A percentile compares a stretch with the other conserved stretches of the same genome.
These are phyloP conservation scores for Aspergillus sp. DNA, from an alignment of 2,329 filamentous ascomycete genomes.

Conservation along the genomic window DNA sequence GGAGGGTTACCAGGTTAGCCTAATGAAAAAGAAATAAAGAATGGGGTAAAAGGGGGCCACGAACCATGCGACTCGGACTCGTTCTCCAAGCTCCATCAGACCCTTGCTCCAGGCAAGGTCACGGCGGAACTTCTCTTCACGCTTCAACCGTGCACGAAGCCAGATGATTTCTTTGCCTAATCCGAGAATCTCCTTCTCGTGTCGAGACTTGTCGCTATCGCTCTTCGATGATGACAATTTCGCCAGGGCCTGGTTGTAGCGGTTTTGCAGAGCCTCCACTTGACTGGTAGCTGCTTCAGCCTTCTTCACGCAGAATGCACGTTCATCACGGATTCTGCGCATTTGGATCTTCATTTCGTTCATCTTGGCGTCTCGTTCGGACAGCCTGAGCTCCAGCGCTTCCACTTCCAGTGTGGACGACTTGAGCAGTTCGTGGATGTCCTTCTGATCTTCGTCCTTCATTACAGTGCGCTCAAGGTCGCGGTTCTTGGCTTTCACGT, in stretches of 20 bases:
- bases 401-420: constrained; percentile 46
- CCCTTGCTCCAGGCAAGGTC: constrained; percentile 82
- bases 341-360: constrained; percentile 52
- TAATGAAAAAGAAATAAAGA: constrained; percentile 1
- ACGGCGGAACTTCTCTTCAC: constrained; percentile 70
- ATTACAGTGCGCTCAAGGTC: constrained; percentile 45
- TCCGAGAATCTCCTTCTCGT: constrained; percentile 64
- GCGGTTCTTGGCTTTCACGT: constrained; percentile 45
- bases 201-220: constrained; percentile 36
- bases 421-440: constrained; percentile 40
- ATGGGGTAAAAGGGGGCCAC: constrained; percentile 32
- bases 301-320: constrained; percentile 33
- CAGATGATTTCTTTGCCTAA: constrained; percentile 85
- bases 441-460: constrained; percentile 35
- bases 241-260: constrained; percentile 55
- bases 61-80: constrained; percentile 62
- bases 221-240: constrained; percentile 32
- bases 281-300: constrained; percentile 34
- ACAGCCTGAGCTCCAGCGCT: constrained; percentile 63
- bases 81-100: constrained; percentile 73
- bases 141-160: constrained; percentile 70
- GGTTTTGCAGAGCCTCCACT: constrained; percentile 45
- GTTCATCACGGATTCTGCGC: constrained; percentile 49
- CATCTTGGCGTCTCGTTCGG: constrained; percentile 60
- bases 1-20: constrained; percentile 17